Conservation (phyloP, 768 basidiomycete genomes). For the Pleurotus citrinopileatus region DNA sequence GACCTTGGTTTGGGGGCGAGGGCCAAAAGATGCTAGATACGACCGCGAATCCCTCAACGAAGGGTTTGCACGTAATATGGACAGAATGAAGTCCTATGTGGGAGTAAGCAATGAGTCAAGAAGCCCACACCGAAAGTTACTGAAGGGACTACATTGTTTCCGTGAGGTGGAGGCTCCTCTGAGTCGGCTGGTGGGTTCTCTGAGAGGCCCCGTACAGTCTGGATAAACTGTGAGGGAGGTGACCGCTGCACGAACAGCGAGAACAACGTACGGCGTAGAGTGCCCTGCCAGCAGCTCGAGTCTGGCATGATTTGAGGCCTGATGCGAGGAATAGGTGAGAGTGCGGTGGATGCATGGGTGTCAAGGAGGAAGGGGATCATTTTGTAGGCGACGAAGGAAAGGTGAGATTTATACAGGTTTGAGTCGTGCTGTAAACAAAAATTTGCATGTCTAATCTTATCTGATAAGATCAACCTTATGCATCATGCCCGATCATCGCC, state of each 20-base stretch:
- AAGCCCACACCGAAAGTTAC: conserved; percentile 18
- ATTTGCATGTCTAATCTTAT: conserved; percentile 15
- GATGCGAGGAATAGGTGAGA: conserved; percentile 30
- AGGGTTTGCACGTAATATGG: conserved; percentile 89
- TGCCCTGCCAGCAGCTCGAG: conserved; percentile 44
- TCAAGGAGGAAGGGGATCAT: conserved; percentile 9
- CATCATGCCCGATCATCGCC: too few species aligned
- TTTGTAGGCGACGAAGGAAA: too few species aligned
- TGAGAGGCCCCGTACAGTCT: conserved; percentile 43
- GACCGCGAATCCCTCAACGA: conserved; percentile 87
- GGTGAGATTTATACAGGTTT: too few species aligned
- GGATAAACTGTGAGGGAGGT: conserved; percentile 14
- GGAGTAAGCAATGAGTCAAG: not conserved
- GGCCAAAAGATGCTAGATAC: conserved; percentile 90
- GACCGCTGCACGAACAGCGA: not conserved
- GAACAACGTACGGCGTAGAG: conserved; percentile 50
- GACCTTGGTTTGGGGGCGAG: conserved; percentile 42
- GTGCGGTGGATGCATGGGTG: conserved; percentile 25
- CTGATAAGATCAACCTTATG: conserved; percentile 28
- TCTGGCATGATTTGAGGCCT: conserved; percentile 31
- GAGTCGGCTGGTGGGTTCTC: conserved; percentile 28
- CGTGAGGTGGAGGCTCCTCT: conserved; percentile 36
- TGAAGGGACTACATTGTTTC: conserved; percentile 57
- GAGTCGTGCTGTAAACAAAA: too few species aligned
- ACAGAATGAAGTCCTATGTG: conserved; percentile 89